These are phyloP conservation scores for Eucalyptus marginata DNA, from an alignment of 345 rosid genomes.

Conservation along the genomic window DNA sequence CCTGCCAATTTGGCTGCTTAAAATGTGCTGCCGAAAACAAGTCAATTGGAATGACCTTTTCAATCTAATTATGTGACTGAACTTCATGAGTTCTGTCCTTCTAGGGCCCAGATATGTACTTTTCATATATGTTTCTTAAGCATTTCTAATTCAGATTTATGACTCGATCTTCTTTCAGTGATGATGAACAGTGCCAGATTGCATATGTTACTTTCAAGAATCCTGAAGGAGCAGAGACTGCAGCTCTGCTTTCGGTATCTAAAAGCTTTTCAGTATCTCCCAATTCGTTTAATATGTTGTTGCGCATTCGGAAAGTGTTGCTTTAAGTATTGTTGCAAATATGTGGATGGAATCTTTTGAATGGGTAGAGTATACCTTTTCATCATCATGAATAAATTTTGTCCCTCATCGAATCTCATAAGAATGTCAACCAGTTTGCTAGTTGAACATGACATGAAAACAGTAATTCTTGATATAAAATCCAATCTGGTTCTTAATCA, in stretches of 20 bases:
- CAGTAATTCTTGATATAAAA: background rate
- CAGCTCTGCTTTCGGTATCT: constrained; percentile 73
- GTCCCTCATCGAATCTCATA: background rate
- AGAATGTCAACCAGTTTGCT: background rate
- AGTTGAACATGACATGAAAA: background rate
- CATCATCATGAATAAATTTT: background rate
- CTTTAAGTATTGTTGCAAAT: background rate
- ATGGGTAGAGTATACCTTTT: background rate
- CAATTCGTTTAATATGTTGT: background rate
- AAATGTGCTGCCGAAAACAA: background rate
- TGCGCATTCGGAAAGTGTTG: background rate
- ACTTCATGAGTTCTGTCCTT: background rate
- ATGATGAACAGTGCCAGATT: constrained; percentile 43
- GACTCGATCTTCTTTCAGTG: constrained; percentile 12
- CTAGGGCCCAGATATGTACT: background rate
- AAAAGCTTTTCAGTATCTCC: background rate
- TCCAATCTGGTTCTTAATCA: background rate
- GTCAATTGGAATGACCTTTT: background rate
- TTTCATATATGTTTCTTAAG: background rate
- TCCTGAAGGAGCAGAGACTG: constrained; percentile 86
- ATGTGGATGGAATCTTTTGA: background rate
- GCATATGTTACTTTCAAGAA: constrained; percentile 88
- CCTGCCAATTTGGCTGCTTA: background rate
- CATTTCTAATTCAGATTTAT: background rate
- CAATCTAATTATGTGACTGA: background rate